Conservation (phyloP, 2,329 filamentous ascomycete genomes). For the Exserohilum turcica region DNA sequence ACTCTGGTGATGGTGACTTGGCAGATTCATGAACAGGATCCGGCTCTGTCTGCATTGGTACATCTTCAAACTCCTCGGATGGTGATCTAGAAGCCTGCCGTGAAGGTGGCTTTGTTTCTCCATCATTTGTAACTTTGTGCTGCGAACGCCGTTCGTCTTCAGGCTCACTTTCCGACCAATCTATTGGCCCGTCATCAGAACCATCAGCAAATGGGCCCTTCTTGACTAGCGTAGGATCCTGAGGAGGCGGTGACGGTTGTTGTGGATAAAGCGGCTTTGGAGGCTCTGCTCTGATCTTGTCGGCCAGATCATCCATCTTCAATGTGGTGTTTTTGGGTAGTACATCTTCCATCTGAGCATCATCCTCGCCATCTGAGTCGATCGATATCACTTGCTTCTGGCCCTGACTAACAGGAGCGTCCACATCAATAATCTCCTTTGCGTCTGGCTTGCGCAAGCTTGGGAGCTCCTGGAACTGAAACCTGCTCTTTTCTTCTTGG, state of each 20-base stretch:
- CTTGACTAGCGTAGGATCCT: slow-evolving; percentile 22
- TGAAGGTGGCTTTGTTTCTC: slow-evolving; percentile 36
- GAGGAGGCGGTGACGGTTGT: slow-evolving; percentile 26
- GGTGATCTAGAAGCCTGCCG: slow-evolving; percentile 43
- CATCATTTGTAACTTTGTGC: neutral
- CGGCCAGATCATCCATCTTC: slow-evolving; percentile 53
- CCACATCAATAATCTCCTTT: slow-evolving; percentile 54
- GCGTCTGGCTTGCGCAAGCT: slow-evolving; percentile 62
- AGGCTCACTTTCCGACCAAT: slow-evolving; percentile 62
- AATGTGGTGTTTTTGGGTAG: slow-evolving; percentile 35
- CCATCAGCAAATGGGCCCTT: slow-evolving; percentile 35
- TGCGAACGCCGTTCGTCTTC: slow-evolving; percentile 27
- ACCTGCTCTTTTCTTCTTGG: slow-evolving; percentile 60
- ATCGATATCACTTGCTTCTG: slow-evolving; percentile 64
- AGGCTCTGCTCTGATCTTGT: slow-evolving; percentile 51
- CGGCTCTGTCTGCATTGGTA: slow-evolving; percentile 31
- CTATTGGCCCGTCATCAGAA: slow-evolving; percentile 49
- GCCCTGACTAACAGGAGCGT: slow-evolving; percentile 49
- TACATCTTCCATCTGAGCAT: slow-evolving; percentile 42
- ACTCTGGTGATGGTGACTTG: slow-evolving; percentile 55
- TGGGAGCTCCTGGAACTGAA: slow-evolving; percentile 68
- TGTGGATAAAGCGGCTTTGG: slow-evolving; percentile 36
- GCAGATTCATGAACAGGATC: slow-evolving; percentile 17
- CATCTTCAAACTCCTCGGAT: slow-evolving; percentile 59
- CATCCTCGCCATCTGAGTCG: slow-evolving; percentile 63